A percentile compares a stretch with the other conserved stretches of the same genome.
Conservation (phyloP, 495 filamentous ascomycete genomes). For the Elasticomyces elasticus region DNA sequence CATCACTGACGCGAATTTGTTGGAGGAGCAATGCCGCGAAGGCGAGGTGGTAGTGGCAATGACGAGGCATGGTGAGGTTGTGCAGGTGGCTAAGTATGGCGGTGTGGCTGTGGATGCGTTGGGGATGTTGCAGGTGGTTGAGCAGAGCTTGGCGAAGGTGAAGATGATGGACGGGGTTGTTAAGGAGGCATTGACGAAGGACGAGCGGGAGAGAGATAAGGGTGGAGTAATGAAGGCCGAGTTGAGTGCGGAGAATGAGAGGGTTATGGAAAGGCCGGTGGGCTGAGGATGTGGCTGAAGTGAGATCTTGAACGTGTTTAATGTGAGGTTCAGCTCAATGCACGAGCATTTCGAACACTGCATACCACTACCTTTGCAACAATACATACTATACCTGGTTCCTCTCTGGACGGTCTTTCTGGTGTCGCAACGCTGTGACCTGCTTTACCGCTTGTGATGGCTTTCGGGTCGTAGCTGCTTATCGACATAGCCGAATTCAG, state of each 20-base stretch:
- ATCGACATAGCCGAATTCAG: too few relatives aligned
- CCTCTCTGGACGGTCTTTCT: too few relatives aligned
- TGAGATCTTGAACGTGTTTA: too few relatives aligned
- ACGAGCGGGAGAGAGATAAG: conserved; percentile 63
- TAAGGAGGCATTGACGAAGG: conserved; percentile 60
- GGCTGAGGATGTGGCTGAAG: not conserved
- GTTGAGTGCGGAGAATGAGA: conserved; percentile 72
- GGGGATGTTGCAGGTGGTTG: conserved; percentile 58
- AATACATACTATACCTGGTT: too few relatives aligned
- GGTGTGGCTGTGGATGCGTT: conserved; percentile 72
- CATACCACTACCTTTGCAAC: too few relatives aligned
- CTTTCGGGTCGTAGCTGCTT: too few relatives aligned
- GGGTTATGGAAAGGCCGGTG: not conserved
- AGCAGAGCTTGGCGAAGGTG: conserved; percentile 61
- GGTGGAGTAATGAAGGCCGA: conserved; percentile 60
- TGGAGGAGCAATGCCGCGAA: conserved; percentile 79
- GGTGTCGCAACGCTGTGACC: too few relatives aligned
- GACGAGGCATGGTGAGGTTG: conserved; percentile 84
- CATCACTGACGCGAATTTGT: conserved; percentile 64
- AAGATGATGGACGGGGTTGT: conserved; percentile 66
- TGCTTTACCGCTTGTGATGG: too few relatives aligned
- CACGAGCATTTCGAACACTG: too few relatives aligned
- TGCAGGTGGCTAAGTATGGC: conserved; percentile 79
- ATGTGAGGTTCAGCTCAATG: not conserved
- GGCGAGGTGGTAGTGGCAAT: conserved; percentile 76